These are phyloP conservation scores for Xylaria sp. DNA, from an alignment of 2,329 filamentous ascomycete species.

Conservation along the genomic window DNA sequence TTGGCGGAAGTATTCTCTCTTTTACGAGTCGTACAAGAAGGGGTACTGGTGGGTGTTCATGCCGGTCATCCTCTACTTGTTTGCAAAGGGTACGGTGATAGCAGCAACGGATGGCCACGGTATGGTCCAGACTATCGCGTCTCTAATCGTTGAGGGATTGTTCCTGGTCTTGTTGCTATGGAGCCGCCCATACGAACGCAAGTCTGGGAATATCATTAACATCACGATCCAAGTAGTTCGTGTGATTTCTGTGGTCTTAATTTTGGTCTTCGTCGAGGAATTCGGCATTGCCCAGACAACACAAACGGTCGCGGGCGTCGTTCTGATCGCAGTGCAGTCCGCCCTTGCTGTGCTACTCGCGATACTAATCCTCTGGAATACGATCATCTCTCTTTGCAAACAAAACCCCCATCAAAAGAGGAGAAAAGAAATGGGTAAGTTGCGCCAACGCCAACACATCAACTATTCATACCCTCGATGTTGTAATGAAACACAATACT, in stretches of 20 bases:
- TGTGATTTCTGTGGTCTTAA: conserved; percentile 86
- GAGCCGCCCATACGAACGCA: conserved; percentile 86
- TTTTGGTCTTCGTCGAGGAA: conserved; percentile 93
- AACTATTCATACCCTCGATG: conserved; percentile 10
- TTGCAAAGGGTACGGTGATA: conserved; percentile 86
- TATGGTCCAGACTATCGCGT: conserved; percentile 80
- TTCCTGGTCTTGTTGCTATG: conserved; percentile 85
- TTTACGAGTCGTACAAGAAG: conserved; percentile 96
- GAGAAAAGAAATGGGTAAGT: conserved; percentile 89
- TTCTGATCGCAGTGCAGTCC: conserved; percentile 90
- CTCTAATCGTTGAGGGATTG: conserved; percentile 82
- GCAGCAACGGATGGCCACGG: conserved; percentile 88
- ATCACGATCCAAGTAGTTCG: conserved; percentile 90
- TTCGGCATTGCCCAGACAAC: conserved; percentile 90
- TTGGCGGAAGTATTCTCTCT: conserved; percentile 96
- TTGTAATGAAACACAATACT: conserved; percentile 23
- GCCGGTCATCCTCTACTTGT: conserved; percentile 88
- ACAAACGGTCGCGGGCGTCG: conserved; percentile 93
- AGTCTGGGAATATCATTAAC: conserved; percentile 92
- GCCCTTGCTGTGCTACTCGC: conserved; percentile 84
- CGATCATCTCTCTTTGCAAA: conserved; percentile 82
- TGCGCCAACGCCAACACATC: conserved; percentile 12
- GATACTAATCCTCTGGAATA: conserved; percentile 89
- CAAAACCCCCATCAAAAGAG: conserved; percentile 91
- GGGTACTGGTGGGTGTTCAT: conserved; percentile 98